Evolutionary conservation across 2,329 filamentous ascomycete genomes (phyloP).

Genomic region (Colletotrichum abscissum): DNA sequence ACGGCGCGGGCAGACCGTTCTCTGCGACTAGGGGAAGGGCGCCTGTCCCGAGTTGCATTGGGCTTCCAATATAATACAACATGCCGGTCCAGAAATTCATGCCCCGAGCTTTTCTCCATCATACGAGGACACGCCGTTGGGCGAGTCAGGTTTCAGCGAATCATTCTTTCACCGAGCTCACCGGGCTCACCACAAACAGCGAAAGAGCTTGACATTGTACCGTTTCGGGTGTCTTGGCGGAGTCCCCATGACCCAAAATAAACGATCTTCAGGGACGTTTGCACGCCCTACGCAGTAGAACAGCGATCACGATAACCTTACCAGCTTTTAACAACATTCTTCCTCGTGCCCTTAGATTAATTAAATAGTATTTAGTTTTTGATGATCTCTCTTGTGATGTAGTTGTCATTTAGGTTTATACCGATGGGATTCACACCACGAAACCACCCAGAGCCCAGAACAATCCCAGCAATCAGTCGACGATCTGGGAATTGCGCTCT

Average conservation of each 20-base stretch:
- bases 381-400: not conserved
- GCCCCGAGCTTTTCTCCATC: not conserved
- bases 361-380: not conserved
- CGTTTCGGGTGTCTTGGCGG: not conserved
- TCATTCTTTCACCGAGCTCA: slow-evolving; percentile 2
- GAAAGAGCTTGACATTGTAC: not conserved
- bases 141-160: slow-evolving; percentile 14
- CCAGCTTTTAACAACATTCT: not conserved
- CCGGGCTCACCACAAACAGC: not conserved
- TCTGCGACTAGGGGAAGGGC: not conserved
- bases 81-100: not conserved
- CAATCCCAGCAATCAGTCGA: not conserved
- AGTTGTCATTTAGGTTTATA: too few relatives aligned
- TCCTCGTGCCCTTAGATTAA: not conserved
- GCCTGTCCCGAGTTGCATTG: not conserved
- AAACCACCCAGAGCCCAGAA: not conserved
- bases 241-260: not conserved
- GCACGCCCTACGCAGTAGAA: not conserved
- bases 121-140: not conserved
- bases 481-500: not conserved
- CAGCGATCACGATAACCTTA: not conserved
- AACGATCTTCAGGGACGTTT: not conserved
- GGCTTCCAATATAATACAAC: not conserved
- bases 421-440: not conserved
- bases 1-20: not conserved